phyloP scores from a whole-genome alignment of 176 grass and related monocot species.

The Triticum monococcum region DNA sequence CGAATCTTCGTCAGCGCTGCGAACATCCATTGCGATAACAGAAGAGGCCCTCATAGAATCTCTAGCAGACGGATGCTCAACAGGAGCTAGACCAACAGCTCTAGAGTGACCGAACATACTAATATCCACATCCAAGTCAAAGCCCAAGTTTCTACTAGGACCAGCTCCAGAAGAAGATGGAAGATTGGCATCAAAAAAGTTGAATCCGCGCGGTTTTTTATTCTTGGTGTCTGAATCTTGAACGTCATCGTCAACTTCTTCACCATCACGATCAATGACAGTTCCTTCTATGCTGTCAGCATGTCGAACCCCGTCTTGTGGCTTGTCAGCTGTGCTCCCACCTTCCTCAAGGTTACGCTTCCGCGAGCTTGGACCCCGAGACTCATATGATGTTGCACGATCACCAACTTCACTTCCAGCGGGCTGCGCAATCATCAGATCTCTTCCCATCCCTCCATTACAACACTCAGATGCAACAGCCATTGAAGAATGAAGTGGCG shows the following conservation, averaged over 20 bases:
- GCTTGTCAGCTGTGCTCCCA: constrained; percentile 96
- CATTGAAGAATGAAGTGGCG: constrained; percentile 50
- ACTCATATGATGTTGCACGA: constrained; percentile 87
- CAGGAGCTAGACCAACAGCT: constrained; percentile 41
- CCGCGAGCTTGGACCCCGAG: constrained; percentile 82
- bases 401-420: constrained; percentile 98
- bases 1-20: constrained; percentile 60
- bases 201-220: constrained; percentile 70
- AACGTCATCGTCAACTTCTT: constrained; percentile 86
- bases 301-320: constrained; percentile 60
- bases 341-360: constrained; percentile 95
- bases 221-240: constrained; percentile 73
- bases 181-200: constrained; percentile 64
- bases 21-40: constrained; percentile 95
- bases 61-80: constrained; percentile 53
- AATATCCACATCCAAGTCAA: constrained; percentile 56
- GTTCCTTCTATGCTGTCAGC: constrained; percentile 93
- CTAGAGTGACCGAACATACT: constrained; percentile 53
- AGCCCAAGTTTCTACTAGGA: constrained; percentile 79
- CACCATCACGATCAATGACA: constrained; percentile 86
- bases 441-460: constrained; percentile 77
- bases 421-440: constrained; percentile 96
- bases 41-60: constrained; percentile 81
- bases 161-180: constrained; percentile 83
- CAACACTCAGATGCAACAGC: constrained; percentile 46